A percentile compares a stretch with the other conserved stretches of the same genome.
Conservation (phyloP, 1,284 basidiomycete species). For the Papiliotrema fonsecae region DNA sequence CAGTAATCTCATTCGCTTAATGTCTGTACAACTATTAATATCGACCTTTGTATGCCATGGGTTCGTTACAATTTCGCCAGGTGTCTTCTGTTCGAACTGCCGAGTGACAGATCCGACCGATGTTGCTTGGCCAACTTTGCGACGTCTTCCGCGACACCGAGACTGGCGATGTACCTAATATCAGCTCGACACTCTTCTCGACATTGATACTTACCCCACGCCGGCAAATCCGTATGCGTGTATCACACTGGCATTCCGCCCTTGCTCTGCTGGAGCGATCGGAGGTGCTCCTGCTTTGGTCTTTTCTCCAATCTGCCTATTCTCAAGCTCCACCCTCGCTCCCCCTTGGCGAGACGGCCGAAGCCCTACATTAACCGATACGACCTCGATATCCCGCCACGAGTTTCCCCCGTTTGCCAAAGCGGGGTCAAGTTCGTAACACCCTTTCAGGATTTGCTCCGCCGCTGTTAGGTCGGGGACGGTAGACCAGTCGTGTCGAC, state of each 20-base stretch:
- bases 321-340: constrained; percentile 62
- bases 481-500: constrained; percentile 36
- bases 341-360: constrained; percentile 65
- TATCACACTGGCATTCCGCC: constrained; percentile 53
- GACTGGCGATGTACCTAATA: constrained; percentile 37
- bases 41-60: background rate
- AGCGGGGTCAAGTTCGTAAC: constrained; percentile 39
- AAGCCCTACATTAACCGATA: constrained; percentile 63
- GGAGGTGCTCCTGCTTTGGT: background rate
- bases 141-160: constrained; percentile 45
- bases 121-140: constrained; percentile 18
- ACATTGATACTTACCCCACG: constrained; percentile 21
- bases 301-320: constrained; percentile 47
- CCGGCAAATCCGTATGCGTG: constrained; percentile 65
- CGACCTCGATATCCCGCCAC: constrained; percentile 50
- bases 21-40: background rate
- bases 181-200: background rate
- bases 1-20: constrained; percentile 1
- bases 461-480: constrained; percentile 30
- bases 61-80: background rate
- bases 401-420: constrained; percentile 32
- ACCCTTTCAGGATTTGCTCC: constrained; percentile 43
- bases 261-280: constrained; percentile 11
- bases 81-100: background rate
- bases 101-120: background rate